Conservation (phyloP, 2,329 filamentous ascomycete genomes). For the Fusarium duplospermum region DNA sequence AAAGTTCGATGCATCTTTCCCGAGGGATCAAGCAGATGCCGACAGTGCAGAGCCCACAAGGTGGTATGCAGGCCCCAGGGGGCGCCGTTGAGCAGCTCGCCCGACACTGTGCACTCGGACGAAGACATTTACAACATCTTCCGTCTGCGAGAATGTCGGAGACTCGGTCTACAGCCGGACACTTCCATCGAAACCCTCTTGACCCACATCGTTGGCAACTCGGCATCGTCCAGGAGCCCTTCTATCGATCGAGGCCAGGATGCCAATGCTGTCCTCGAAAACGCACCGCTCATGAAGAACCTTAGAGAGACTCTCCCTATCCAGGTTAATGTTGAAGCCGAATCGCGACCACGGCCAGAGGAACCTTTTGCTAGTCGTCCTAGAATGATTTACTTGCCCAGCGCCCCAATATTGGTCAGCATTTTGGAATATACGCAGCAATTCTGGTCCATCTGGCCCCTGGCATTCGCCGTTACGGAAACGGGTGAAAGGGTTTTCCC, state of each 20-base stretch:
- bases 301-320: not conserved
- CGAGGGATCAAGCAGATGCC: slow-evolving; percentile 52
- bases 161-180: not conserved
- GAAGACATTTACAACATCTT: not conserved
- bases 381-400: not conserved
- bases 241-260: not conserved
- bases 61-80: slow-evolving; percentile 59
- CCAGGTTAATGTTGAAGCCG: not conserved
- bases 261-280: not conserved
- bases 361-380: not conserved
- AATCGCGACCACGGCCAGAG: not conserved
- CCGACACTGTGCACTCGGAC: not conserved
- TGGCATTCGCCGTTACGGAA: not conserved
- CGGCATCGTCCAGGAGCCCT: not conserved
- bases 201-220: not conserved
- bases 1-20: slow-evolving; percentile 61
- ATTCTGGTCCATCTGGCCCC: slow-evolving; percentile 41
- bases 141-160: not conserved
- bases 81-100: not conserved
- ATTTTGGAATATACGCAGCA: slow-evolving; percentile 9
- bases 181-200: not conserved
- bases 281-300: not conserved
- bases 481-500: slow-evolving; percentile 5
- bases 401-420: not conserved
- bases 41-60: slow-evolving; percentile 58